These are phyloP conservation scores for Saccharomycopsis sp. DNA, from an alignment of 805 yeast species.

Conservation along the genomic window DNA sequence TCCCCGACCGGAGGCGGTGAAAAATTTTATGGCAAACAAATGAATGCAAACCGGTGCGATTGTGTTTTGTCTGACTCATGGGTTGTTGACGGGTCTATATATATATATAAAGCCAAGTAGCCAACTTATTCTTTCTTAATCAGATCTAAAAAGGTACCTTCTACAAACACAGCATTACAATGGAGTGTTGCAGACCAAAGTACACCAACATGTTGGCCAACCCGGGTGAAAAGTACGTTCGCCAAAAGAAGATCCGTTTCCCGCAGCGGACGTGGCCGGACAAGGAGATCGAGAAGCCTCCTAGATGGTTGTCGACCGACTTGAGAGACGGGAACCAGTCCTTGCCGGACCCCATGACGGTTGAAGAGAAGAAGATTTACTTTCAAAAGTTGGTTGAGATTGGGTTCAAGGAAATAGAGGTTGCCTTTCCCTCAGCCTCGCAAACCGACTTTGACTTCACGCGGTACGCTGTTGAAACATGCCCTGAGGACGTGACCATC, in stretches of 20 bases:
- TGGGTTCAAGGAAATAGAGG: constrained; percentile 78
- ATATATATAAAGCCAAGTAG: too few species aligned
- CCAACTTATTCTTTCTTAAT: too few species aligned
- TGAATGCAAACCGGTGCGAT: too few species aligned
- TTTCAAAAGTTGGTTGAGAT: constrained; percentile 63
- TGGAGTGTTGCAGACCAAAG: constrained; percentile 21
- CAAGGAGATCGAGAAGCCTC: constrained; percentile 56
- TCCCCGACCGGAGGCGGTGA: too few species aligned
- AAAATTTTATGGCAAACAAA: too few species aligned
- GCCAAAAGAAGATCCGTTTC: constrained; percentile 46
- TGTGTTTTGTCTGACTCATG: too few species aligned
- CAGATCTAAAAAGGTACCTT: too few species aligned
- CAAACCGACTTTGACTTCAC: constrained; percentile 80
- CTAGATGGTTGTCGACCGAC: constrained; percentile 75
- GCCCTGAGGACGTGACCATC: constrained; percentile 65
- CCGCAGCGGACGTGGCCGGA: constrained; percentile 67
- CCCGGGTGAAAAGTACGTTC: constrained; percentile 54
- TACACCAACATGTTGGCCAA: constrained; percentile 49
- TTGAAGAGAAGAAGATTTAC: constrained; percentile 63
- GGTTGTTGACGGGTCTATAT: too few species aligned
- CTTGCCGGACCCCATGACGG: constrained; percentile 74
- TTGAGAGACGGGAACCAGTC: constrained; percentile 78
- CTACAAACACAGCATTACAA: too few species aligned
- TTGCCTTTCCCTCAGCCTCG: constrained; percentile 72
- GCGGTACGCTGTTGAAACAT: constrained; percentile 66